Evolutionary conservation across 371 early-diverging fungal species (phyloP), one percentile per base, ranked within the genome.

Genomic region (Syncephalastrum sp.): DNA sequence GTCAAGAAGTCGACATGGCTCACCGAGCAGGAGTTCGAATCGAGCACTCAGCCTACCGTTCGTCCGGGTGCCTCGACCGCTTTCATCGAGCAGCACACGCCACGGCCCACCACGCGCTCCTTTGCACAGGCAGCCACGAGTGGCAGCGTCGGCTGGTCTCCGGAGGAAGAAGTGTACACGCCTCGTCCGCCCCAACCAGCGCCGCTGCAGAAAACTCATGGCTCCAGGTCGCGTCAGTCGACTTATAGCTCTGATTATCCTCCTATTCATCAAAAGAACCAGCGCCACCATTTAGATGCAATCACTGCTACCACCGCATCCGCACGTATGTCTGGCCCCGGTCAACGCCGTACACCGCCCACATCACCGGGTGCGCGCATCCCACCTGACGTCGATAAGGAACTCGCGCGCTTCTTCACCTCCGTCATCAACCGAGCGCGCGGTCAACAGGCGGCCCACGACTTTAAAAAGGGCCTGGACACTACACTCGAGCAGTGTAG

Each of bases 1-100:
- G 56, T 60, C n/a, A 67, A 63, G 38, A 53, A 63, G 24, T 14
- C 47, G 13, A 51, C 53, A 23, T 75, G 75, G 75, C 13, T 72
- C 7, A 50, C 69, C 1, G 58, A 56, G 19, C 43, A 56, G 15
- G 72, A 61, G 4, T 69, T 74, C 5, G 29, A 12, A n/a, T n/a
- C 54, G 6, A 16, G 42, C 4, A 19, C 13, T 4, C 33, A 17
- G 17, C 5, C 38, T 15, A 12, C 8, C 2, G 43, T 43, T 8
- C 29, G n/a, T 15, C 13, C 25, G 7, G 41, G 27, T 5, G 13
- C 41, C 17, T n/a, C 45, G 16, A 48, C 23, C 24, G 23, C 44
- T 13, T 13, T 38, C 6, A 17, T 29, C 6, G 42, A 38, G 27
- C 51, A 49, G 27, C 51, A 49, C 13, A 42, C 15, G 42, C 38